Evolutionary conservation across 2,329 filamentous ascomycete species (phyloP).

Genomic region (Pyricularia pennisetigena): DNA sequence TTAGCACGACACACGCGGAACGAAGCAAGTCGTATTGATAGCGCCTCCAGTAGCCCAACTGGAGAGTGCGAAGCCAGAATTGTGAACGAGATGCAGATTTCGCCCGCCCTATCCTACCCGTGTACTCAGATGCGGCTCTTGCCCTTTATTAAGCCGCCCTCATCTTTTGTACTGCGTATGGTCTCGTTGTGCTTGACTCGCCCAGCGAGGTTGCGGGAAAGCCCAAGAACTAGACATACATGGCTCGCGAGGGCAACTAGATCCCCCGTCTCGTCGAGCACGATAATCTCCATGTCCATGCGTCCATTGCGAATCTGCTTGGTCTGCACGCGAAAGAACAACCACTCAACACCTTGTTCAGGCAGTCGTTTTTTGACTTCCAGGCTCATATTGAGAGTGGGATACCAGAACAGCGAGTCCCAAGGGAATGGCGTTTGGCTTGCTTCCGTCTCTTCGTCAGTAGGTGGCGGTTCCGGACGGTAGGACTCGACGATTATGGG

Average conservation of each 20-base stretch:
- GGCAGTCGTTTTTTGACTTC: constrained; percentile 69
- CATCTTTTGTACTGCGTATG: not conserved
- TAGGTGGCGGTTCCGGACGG: constrained; percentile 15
- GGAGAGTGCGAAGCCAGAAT: not conserved
- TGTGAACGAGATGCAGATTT: not conserved
- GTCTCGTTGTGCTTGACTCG: constrained; percentile 3
- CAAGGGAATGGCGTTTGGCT: constrained; percentile 16
- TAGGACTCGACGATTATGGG: constrained; percentile 53
- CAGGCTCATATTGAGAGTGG: constrained; percentile 64
- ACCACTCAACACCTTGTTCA: constrained; percentile 58
- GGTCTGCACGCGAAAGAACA: constrained; percentile 54
- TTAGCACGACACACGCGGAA: not conserved
- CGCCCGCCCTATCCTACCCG: not conserved
- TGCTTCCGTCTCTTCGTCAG: constrained; percentile 3
- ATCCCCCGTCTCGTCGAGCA: constrained; percentile 54
- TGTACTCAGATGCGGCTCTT: not conserved
- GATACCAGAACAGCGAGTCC: constrained; percentile 54
- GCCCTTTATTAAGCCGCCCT: not conserved
- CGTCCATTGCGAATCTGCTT: constrained; percentile 62
- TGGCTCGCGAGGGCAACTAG: constrained; percentile 60
- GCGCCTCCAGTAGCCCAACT: not conserved
- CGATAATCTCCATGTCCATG: constrained; percentile 63
- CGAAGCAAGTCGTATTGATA: not conserved
- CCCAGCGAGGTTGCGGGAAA: constrained; percentile 46
- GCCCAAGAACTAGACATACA: constrained; percentile 52